A percentile compares a stretch with the other conserved stretches of the same genome.
Evolutionary conservation across 139 green algal species (phyloP).

Genomic region (Eudorina sp.): DNA sequence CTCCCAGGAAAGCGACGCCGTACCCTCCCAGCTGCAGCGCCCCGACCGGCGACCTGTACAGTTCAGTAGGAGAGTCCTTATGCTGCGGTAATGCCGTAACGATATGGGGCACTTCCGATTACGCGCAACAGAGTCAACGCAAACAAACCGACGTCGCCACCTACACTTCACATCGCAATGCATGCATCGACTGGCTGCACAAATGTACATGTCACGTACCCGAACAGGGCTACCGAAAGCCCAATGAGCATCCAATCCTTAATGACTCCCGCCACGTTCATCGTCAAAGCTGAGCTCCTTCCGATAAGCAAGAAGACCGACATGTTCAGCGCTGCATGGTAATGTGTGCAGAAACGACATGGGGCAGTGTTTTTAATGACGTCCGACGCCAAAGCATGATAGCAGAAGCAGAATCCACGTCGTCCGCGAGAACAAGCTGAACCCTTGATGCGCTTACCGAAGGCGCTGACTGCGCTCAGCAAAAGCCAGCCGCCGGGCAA

Average conservation of each 20-base stretch:
- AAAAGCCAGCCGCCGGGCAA: slow-evolving; percentile 48
- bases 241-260: slow-evolving; percentile 71
- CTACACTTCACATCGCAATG: too few species aligned
- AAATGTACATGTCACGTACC: too few species aligned
- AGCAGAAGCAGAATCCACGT: too few species aligned
- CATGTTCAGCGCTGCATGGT: slow-evolving; percentile 84
- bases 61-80: too few species aligned
- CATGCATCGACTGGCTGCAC: too few species aligned
- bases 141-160: too few species aligned
- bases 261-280: slow-evolving; percentile 74
- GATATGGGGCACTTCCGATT: too few species aligned
- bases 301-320: slow-evolving; percentile 91
- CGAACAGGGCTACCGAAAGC: slow-evolving; percentile 44
- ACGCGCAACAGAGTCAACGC: too few species aligned
- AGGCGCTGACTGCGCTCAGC: slow-evolving; percentile 56
- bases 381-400: too few species aligned
- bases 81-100: too few species aligned
- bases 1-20: slow-evolving; percentile 76
- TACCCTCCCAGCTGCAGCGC: slow-evolving; percentile 78
- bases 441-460: slow-evolving; percentile 58
- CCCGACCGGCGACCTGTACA: slow-evolving; percentile 64
- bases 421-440: too few species aligned
- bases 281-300: slow-evolving; percentile 80
- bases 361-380: neutral
- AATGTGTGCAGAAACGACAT: neutral